Evolutionary conservation across 169 alveolate genomes (phyloP).

Genomic region (Babesia sp.): DNA sequence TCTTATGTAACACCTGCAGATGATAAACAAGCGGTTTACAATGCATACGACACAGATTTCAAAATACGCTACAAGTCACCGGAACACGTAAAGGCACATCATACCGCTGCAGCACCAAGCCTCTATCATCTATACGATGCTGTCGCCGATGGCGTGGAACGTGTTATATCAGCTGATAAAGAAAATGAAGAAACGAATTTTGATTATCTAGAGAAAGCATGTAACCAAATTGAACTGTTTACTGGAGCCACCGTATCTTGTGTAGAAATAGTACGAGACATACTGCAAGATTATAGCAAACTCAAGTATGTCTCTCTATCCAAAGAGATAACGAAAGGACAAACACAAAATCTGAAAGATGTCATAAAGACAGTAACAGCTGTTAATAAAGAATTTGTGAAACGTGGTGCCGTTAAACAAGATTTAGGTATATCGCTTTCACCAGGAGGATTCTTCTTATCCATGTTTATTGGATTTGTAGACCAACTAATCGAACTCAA

Average conservation of each 20-base stretch:
- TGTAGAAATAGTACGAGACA: neutral
- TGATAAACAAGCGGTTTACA: neutral
- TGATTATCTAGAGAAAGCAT: constrained; percentile 3
- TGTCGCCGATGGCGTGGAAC: constrained; percentile 14
- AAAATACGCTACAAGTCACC: constrained; percentile 5
- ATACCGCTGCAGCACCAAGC: constrained; percentile 10
- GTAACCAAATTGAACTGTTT: constrained; percentile 8
- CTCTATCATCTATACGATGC: constrained; percentile 11
- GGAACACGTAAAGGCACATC: neutral
- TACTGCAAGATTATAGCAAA: constrained; percentile 2
- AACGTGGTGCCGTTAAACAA: neutral
- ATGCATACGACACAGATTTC: constrained; percentile 15
- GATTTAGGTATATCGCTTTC: constrained; percentile 70
- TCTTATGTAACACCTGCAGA: neutral
- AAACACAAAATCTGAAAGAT: neutral
- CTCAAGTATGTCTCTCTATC: neutral
- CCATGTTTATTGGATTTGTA: constrained; percentile 68
- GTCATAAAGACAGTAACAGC: neutral
- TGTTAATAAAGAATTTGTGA: neutral
- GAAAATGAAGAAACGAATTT: neutral
- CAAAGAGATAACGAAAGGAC: neutral
- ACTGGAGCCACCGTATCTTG: neutral
- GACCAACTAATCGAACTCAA: constrained; percentile 67
- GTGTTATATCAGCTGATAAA: neutral
- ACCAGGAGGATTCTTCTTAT: constrained; percentile 71